Evolutionary conservation across 2,329 filamentous ascomycete genomes (phyloP).

Genomic region (Ophiostoma montium): DNA sequence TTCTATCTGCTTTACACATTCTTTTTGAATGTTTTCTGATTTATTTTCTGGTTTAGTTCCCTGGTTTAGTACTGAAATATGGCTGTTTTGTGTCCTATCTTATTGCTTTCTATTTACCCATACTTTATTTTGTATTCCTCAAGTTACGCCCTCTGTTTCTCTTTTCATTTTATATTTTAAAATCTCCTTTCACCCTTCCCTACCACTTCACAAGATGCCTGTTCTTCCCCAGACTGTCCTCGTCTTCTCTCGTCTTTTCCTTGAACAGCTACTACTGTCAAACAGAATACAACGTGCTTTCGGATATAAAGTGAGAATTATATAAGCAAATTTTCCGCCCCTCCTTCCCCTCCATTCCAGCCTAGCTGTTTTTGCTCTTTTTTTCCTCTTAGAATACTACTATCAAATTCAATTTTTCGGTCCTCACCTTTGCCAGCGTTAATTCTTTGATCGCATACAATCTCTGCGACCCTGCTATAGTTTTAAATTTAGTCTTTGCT

Average conservation of each 20-base stretch:
- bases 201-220: background rate
- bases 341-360: slow-evolving; percentile 5
- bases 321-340: too few species aligned
- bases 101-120: background rate
- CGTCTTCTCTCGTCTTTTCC: background rate
- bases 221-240: background rate
- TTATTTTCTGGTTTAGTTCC: too few species aligned
- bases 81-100: background rate
- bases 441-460: background rate
- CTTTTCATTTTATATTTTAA: slow-evolving; percentile 1
- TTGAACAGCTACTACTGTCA: too few species aligned
- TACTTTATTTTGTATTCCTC: slow-evolving; percentile 2
- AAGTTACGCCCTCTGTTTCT: slow-evolving; percentile 2
- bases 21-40: background rate
- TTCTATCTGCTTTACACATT: too few species aligned
- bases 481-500: background rate
- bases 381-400: background rate
- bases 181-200: background rate
- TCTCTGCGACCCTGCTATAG: too few species aligned
- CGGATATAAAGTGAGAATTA: too few species aligned
- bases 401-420: background rate
- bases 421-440: slow-evolving; percentile 4
- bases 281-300: too few species aligned
- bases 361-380: slow-evolving; percentile 4
- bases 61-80: too few species aligned